Conservation (phyloP, 2,329 filamentous ascomycete species). For the Botrytis deweyae region DNA sequence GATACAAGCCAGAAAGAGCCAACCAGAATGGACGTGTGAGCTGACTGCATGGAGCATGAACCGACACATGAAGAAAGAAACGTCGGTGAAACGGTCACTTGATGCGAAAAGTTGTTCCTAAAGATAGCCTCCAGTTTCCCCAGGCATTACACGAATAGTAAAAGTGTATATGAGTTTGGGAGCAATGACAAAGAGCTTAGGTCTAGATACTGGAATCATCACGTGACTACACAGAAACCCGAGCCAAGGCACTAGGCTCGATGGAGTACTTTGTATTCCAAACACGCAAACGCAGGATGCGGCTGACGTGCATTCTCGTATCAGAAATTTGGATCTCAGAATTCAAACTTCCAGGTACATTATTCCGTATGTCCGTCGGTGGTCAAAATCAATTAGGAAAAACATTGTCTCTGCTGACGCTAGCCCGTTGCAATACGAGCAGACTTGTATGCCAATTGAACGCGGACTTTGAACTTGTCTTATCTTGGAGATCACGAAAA, state of each 20-base stretch:
- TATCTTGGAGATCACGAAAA: neutral
- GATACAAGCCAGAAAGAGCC: neutral
- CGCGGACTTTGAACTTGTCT: neutral
- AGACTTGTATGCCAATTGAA: neutral
- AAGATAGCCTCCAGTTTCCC: rapidly evolving
- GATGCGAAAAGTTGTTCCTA: neutral
- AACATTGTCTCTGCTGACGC: neutral
- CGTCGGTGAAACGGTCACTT: neutral
- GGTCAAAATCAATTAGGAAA: neutral
- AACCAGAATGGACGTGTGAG: neutral
- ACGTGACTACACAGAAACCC: neutral
- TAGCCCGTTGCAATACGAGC: neutral
- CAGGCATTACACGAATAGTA: neutral
- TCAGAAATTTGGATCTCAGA: neutral
- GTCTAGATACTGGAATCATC: neutral
- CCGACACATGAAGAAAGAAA: neutral
- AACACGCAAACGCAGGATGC: neutral
- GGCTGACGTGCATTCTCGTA: neutral
- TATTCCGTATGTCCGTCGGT: neutral
- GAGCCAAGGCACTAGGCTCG: neutral
- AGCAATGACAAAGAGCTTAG: neutral
- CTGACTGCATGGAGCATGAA: neutral
- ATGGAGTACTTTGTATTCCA: constrained; percentile 11
- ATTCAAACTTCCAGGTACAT: neutral
- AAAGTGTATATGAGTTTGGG: neutral